These are phyloP conservation scores for Microascus cirrosus DNA, from an alignment of 2,329 filamentous ascomycete species.

Conservation along the genomic window DNA sequence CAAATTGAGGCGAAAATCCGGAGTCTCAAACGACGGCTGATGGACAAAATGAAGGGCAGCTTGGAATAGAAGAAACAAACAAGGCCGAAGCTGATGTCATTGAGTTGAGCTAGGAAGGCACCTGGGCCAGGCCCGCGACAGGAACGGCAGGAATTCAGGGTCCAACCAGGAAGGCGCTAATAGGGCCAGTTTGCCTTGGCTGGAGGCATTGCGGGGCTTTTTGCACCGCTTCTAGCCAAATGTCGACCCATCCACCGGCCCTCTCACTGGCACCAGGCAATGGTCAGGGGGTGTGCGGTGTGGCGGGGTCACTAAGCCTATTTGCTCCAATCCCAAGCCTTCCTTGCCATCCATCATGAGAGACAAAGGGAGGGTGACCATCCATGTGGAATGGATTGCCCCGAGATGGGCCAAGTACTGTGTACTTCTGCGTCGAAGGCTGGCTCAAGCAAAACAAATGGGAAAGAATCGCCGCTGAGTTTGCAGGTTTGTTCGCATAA, in stretches of 20 bases:
- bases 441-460: background rate
- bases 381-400: background rate
- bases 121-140: background rate
- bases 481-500: no score
- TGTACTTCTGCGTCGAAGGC: background rate
- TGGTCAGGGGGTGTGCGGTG: background rate
- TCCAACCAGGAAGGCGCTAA: background rate
- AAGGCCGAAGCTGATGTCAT: background rate
- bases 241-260: background rate
- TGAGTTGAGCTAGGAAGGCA: background rate
- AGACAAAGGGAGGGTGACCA: background rate
- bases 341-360: background rate
- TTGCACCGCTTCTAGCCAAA: background rate
- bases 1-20: background rate
- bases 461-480: background rate
- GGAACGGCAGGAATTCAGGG: background rate
- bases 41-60: background rate
- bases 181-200: background rate
- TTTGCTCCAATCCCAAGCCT: background rate
- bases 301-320: background rate
- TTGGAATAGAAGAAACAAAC: background rate
- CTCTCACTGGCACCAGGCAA: background rate
- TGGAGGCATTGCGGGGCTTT: background rate
- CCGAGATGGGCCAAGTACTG: background rate
- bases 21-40: background rate